phyloP scores from a whole-genome alignment of 1,139 yeast species.

The Yamadazyma blattariae region DNA sequence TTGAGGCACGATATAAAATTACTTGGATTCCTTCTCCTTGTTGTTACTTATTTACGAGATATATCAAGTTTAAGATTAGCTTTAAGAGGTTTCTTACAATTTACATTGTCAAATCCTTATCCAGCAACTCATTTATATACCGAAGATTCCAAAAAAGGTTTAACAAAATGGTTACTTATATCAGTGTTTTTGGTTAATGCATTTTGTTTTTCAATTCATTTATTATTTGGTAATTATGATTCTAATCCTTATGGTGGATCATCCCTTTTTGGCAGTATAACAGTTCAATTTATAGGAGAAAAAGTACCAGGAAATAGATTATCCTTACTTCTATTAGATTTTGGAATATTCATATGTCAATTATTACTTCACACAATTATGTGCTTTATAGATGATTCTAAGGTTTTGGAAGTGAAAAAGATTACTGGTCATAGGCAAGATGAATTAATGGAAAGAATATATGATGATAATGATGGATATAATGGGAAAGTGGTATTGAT shows the following conservation, averaged over 20 bases:
- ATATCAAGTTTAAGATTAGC: constrained; percentile 27
- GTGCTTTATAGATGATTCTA: constrained; percentile 32
- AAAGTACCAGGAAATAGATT: constrained; percentile 23
- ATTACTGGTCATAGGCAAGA: not conserved
- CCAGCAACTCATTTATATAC: constrained; percentile 16
- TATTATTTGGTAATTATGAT: constrained; percentile 26
- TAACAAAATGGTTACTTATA: constrained; percentile 27
- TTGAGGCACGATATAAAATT: constrained; percentile 27
- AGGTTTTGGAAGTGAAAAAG: constrained; percentile 19
- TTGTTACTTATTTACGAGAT: constrained; percentile 35
- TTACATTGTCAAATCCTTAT: constrained; percentile 27
- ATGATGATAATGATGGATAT: constrained; percentile 36
- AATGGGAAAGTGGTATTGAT: constrained; percentile 36
- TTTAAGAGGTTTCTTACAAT: constrained; percentile 28
- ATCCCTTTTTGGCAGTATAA: constrained; percentile 32
- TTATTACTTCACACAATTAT: constrained; percentile 30
- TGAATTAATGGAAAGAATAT: constrained; percentile 12
- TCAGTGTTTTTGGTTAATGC: constrained; percentile 24
- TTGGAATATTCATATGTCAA: constrained; percentile 25
- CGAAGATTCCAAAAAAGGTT: constrained; percentile 27
- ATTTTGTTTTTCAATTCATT: constrained; percentile 25
- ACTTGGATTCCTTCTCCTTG: constrained; percentile 29
- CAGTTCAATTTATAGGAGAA: constrained; percentile 44
- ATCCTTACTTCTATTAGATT: constrained; percentile 29
- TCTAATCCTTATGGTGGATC: constrained; percentile 15